A percentile compares a stretch with the other conserved stretches of the same genome.
Evolutionary conservation across 2,329 filamentous ascomycete genomes (phyloP).

Genomic region (Bipolaris bicolor): DNA sequence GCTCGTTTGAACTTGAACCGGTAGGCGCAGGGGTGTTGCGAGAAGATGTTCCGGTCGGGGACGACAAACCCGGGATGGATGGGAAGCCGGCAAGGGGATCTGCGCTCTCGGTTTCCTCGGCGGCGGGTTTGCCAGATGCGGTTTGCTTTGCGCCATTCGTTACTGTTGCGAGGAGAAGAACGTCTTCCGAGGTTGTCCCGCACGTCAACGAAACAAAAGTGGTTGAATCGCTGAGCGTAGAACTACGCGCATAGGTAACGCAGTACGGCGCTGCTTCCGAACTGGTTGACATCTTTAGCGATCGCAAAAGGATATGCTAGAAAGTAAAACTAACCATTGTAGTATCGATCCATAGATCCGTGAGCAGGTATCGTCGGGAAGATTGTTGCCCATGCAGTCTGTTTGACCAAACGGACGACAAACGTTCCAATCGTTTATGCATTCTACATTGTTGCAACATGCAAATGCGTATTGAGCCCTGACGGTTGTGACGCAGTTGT

Average conservation of each 20-base stretch:
- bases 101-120: neutral
- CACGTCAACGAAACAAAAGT: conserved; percentile 10
- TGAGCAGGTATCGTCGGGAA: neutral
- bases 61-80: neutral
- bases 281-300: neutral
- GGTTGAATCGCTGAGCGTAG: neutral
- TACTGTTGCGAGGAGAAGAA: conserved; percentile 8
- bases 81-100: neutral
- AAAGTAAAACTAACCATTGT: conserved; percentile 2
- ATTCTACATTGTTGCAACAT: conserved; percentile 16
- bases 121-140: neutral
- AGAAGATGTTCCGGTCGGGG: neutral
- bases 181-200: conserved; percentile 6
- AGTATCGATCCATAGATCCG: conserved; percentile 9
- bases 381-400: conserved; percentile 5
- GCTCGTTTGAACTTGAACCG: neutral
- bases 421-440: conserved; percentile 1
- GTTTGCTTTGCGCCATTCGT: conserved; percentile 1
- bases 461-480: neutral
- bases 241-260: conserved; percentile 6
- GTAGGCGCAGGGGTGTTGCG: neutral
- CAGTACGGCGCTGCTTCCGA: conserved; percentile 11
- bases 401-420: conserved; percentile 7
- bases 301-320: neutral
- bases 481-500: conserved; percentile 9